A percentile compares a stretch with the other conserved stretches of the same genome.
Conservation (phyloP, 257 asterid species). For the Przewalskia tangutica region DNA sequence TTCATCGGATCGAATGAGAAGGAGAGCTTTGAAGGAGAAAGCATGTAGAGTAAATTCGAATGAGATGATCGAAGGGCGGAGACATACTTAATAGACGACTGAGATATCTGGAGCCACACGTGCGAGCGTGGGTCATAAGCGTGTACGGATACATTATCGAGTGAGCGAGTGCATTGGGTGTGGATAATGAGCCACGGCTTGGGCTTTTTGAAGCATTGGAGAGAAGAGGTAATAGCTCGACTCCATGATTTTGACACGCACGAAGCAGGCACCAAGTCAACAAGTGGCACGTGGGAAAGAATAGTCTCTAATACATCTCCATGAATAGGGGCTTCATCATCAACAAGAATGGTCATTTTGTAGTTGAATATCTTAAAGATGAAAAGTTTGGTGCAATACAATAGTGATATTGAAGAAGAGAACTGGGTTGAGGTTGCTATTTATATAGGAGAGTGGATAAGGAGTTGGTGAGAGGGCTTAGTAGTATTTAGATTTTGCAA, state of each 20-base stretch:
- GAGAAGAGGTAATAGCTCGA: constrained; percentile 48
- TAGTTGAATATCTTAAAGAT: background rate
- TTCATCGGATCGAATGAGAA: constrained; percentile 55
- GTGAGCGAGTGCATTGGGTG: constrained; percentile 35
- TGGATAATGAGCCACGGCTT: constrained; percentile 69
- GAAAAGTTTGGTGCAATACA: background rate
- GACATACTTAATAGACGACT: constrained; percentile 21
- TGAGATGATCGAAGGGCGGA: constrained; percentile 41
- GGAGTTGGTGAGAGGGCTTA: background rate
- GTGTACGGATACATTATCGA: constrained; percentile 22
- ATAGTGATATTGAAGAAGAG: background rate
- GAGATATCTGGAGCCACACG: constrained; percentile 38
- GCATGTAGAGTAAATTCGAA: constrained; percentile 45
- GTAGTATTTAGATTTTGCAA: background rate
- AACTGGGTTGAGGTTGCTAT: background rate
- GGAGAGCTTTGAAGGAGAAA: constrained; percentile 36
- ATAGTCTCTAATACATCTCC: constrained; percentile 42
- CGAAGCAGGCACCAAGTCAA: constrained; percentile 40
- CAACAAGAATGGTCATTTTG: background rate
- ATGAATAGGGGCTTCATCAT: constrained; percentile 19
- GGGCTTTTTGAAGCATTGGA: constrained; percentile 32
- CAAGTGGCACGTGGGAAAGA: constrained; percentile 49
- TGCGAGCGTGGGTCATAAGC: constrained; percentile 68
- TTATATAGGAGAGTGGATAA: background rate
- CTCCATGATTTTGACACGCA: constrained; percentile 54